Evolutionary conservation across 1,284 basidiomycete genomes (phyloP).

Genomic region (Abortiporus biennis): DNA sequence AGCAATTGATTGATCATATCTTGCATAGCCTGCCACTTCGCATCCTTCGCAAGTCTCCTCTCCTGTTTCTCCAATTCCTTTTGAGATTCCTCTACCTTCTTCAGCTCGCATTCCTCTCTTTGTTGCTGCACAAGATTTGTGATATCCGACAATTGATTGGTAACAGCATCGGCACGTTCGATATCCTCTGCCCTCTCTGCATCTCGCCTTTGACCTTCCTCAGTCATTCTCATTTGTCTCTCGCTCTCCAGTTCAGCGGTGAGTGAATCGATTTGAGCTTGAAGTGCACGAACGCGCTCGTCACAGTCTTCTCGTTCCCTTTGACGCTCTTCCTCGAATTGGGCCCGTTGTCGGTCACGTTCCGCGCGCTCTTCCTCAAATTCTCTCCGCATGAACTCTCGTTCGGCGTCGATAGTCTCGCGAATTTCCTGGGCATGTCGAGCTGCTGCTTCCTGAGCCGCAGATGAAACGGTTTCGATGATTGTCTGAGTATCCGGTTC

Average conservation of each 20-base stretch:
- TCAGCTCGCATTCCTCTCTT: conserved; percentile 45
- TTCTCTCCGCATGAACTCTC: conserved; percentile 51
- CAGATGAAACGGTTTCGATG: conserved; percentile 30
- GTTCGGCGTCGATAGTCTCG: conserved; percentile 50
- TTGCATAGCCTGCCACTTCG: conserved; percentile 42
- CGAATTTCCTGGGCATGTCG: conserved; percentile 50
- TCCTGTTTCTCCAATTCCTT: conserved; percentile 52
- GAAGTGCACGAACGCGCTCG: too few species aligned
- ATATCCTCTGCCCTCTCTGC: conserved; percentile 45
- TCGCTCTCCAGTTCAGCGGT: conserved; percentile 56
- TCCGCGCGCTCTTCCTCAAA: conserved; percentile 47
- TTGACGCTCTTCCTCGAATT: conserved; percentile 38
- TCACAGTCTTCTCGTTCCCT: neutral
- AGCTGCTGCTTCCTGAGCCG: conserved; percentile 41
- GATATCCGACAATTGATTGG: conserved; percentile 57
- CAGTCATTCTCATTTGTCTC: conserved; percentile 45
- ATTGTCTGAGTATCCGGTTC: conserved; percentile 22
- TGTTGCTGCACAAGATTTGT: conserved; percentile 64
- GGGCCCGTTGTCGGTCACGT: conserved; percentile 40
- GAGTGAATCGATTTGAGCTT: conserved; percentile 52
- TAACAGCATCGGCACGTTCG: conserved; percentile 53
- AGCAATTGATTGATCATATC: conserved; percentile 53
- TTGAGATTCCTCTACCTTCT: conserved; percentile 54
- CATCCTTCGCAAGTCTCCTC: conserved; percentile 49
- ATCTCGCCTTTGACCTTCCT: conserved; percentile 57